These are phyloP conservation scores for Echeveria elegans DNA, from an alignment of 164 flowering plant species.

Conservation along the genomic window DNA sequence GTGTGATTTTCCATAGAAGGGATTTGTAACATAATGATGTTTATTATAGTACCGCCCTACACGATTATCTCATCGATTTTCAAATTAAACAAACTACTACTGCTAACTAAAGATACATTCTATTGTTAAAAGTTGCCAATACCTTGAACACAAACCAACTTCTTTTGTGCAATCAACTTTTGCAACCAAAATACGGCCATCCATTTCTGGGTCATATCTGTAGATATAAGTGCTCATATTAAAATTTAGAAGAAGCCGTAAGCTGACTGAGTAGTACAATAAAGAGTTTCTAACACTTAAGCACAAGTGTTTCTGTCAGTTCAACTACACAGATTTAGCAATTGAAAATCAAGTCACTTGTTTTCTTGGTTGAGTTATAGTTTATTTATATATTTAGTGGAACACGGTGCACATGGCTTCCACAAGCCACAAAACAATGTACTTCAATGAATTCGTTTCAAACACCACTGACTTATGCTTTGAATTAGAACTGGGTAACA, in stretches of 20 bases:
- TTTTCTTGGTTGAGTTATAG: background rate
- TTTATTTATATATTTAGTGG: no score
- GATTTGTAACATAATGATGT: no score
- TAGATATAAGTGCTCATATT: constrained; percentile 1
- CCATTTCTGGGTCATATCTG: constrained; percentile 88
- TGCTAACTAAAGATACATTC: background rate
- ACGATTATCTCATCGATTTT: background rate
- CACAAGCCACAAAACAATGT: background rate
- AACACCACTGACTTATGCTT: background rate
- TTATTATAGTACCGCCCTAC: background rate
- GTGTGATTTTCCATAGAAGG: no score
- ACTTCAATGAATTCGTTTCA: background rate
- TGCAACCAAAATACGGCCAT: constrained; percentile 82
- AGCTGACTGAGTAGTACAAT: background rate
- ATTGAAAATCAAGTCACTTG: no score
- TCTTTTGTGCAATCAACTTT: constrained; percentile 91
- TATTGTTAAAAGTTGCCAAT: constrained; percentile 12
- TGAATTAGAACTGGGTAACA: background rate
- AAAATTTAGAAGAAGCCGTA: background rate
- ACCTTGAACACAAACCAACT: constrained; percentile 79
- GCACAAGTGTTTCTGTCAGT: background rate
- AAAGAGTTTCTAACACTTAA: background rate
- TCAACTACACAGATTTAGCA: no score
- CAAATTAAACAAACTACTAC: background rate
- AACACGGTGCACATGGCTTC: background rate